phyloP scores from a whole-genome alignment of 2,329 filamentous ascomycete genomes.

The Colletotrichum siamense region DNA sequence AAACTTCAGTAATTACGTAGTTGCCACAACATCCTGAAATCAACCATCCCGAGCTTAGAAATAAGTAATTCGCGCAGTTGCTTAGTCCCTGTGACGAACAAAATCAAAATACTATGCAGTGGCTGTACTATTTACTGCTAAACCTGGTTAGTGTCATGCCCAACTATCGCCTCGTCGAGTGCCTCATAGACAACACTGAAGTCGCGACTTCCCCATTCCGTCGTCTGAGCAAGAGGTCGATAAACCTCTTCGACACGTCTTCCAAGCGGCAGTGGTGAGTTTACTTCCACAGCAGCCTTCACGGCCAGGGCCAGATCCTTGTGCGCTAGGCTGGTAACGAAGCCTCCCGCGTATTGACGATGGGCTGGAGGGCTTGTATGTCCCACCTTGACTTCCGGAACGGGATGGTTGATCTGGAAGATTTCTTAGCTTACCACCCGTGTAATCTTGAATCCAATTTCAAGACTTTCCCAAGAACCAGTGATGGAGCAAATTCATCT shows the following conservation, averaged over 20 bases:
- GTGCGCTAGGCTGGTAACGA: not conserved
- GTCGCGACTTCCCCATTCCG: not conserved
- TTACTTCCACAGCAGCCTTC: not conserved
- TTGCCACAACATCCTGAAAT: not conserved
- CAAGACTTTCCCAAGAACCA: not conserved
- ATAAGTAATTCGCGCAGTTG: fast-evolving
- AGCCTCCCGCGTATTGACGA: not conserved
- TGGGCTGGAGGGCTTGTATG: not conserved
- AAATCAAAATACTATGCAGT: fast-evolving
- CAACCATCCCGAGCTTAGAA: fast-evolving
- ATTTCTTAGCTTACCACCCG: not conserved
- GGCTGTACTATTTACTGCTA: not conserved
- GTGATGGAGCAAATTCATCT: not conserved
- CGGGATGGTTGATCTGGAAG: not conserved
- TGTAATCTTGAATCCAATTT: not conserved
- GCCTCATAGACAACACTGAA: not conserved
- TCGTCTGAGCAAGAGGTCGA: not conserved
- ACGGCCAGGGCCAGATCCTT: not conserved
- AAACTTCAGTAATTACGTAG: not conserved
- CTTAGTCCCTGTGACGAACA: not conserved
- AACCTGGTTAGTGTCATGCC: not conserved
- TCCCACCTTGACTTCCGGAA: not conserved
- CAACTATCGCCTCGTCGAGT: not conserved
- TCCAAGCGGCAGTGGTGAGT: not conserved
- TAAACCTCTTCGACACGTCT: not conserved